Conservation (phyloP, 164 flowering plant species). For the Nymphaea colorata region DNA sequence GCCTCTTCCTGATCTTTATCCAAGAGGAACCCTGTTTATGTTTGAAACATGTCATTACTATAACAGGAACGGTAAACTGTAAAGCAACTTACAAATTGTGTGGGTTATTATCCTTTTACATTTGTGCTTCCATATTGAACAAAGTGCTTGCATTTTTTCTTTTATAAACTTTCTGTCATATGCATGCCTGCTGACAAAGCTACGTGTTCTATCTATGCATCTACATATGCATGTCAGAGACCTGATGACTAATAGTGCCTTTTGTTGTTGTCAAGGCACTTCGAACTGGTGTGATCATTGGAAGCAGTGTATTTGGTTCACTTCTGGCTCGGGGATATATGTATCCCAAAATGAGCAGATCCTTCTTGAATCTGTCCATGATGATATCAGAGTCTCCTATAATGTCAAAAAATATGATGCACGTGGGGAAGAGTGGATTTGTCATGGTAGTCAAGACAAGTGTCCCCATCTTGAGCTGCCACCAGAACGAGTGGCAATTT, state of each 20-base stretch:
- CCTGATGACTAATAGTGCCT: neutral
- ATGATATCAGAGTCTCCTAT: constrained; percentile 57
- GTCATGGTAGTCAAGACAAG: constrained; percentile 5
- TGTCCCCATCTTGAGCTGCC: constrained; percentile 33
- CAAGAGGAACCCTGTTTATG: too few relatives aligned
- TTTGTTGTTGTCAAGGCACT: constrained; percentile 27
- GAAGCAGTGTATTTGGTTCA: constrained; percentile 94
- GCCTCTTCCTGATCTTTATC: too few relatives aligned
- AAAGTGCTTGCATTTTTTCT: too few relatives aligned
- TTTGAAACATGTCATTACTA: too few relatives aligned
- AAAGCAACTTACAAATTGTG: too few relatives aligned
- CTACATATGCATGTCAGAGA: too few relatives aligned
- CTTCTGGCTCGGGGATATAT: constrained; percentile 42
- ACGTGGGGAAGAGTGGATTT: constrained; percentile 8
- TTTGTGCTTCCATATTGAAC: too few relatives aligned
- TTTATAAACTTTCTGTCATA: too few relatives aligned
- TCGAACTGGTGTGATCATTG: constrained; percentile 92
- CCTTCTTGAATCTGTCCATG: constrained; percentile 51
- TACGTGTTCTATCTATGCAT: too few relatives aligned
- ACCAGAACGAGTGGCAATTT: constrained; percentile 80
- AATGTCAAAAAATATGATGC: constrained; percentile 19
- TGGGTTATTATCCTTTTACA: too few relatives aligned
- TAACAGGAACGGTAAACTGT: too few relatives aligned
- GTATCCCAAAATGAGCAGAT: constrained; percentile 45
- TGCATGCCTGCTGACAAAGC: too few relatives aligned